Conservation (phyloP, 345 rosid genomes). For the Bretschneidera sinensis region DNA sequence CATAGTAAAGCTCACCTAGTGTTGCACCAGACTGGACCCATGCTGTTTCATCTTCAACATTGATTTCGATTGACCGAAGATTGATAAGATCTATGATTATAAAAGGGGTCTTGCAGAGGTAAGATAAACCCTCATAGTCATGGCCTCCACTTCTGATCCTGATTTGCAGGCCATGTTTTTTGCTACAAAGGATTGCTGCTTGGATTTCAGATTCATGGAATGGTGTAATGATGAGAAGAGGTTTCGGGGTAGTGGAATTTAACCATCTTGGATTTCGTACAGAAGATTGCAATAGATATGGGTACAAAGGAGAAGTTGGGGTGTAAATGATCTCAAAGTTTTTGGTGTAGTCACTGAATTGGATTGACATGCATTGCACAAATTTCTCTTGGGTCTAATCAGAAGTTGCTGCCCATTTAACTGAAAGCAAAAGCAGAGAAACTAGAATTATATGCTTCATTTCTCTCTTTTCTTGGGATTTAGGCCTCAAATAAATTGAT, state of each 20-base stretch:
- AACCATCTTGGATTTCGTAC: constrained; percentile 35
- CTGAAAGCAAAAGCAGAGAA: constrained; percentile 19
- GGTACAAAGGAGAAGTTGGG: constrained; percentile 24
- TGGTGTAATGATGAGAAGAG: constrained; percentile 35
- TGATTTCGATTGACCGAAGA: constrained; percentile 23
- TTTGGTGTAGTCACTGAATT: constrained; percentile 19
- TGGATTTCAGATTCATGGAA: constrained; percentile 34
- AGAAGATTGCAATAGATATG: constrained; percentile 23
- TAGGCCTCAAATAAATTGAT: background rate
- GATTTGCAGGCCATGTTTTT: constrained; percentile 25
- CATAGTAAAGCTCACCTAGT: background rate
- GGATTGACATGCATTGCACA: constrained; percentile 31
- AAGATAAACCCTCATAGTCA: constrained; percentile 56
- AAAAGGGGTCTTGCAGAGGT: constrained; percentile 28
- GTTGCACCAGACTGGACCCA: constrained; percentile 25
- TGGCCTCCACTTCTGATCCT: constrained; percentile 54
- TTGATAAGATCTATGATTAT: constrained; percentile 39
- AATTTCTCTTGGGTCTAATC: constrained; percentile 14
- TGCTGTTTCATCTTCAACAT: constrained; percentile 11
- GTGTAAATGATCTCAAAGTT: constrained; percentile 28
- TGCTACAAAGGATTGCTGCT: constrained; percentile 37
- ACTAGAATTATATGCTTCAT: constrained; percentile 13
- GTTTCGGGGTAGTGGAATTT: constrained; percentile 22
- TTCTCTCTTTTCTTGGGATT: background rate
- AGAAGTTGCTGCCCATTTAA: constrained; percentile 1